These are phyloP conservation scores for Curvularia eragrostidis DNA, from an alignment of 2,329 filamentous ascomycete genomes.

Conservation along the genomic window DNA sequence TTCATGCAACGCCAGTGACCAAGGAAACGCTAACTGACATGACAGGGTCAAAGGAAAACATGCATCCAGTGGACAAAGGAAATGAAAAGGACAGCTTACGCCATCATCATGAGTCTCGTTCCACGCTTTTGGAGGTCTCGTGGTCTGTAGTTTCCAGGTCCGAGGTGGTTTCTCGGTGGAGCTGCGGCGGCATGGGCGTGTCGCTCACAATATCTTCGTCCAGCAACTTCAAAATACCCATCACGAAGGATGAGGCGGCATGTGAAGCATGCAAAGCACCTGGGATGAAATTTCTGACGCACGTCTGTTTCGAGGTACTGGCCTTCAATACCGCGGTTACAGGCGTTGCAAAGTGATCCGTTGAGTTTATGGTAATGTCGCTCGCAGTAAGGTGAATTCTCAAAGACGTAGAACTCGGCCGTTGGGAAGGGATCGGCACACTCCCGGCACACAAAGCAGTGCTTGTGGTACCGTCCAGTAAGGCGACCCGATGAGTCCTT, in stretches of 20 bases:
- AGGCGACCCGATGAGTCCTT: conserved; percentile 91
- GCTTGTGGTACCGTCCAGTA: conserved; percentile 92
- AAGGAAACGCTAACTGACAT: conserved; percentile 21
- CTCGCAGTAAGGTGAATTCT: conserved; percentile 88
- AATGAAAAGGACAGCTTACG: conserved; percentile 25
- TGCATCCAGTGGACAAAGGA: not conserved
- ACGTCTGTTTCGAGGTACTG: conserved; percentile 86
- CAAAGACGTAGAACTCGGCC: conserved; percentile 88
- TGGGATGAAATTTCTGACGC: conserved; percentile 80
- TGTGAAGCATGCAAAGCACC: conserved; percentile 83
- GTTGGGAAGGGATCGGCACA: conserved; percentile 84
- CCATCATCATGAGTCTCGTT: conserved; percentile 61
- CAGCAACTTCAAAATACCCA: conserved; percentile 90
- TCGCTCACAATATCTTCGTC: conserved; percentile 81
- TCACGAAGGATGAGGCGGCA: conserved; percentile 77
- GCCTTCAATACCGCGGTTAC: conserved; percentile 87
- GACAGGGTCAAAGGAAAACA: conserved; percentile 7
- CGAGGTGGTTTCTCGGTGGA: conserved; percentile 49
- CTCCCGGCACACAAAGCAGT: conserved; percentile 89
- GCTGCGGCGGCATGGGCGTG: conserved; percentile 72
- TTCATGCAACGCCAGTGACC: conserved; percentile 20
- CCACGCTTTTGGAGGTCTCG: conserved; percentile 57
- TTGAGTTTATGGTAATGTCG: conserved; percentile 93
- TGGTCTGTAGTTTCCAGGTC: conserved; percentile 45
- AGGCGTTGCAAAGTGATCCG: conserved; percentile 80